Base-by-base conservation (phyloP, 352 stramenopile genomes). In the Globisporangium splendens region DNA sequence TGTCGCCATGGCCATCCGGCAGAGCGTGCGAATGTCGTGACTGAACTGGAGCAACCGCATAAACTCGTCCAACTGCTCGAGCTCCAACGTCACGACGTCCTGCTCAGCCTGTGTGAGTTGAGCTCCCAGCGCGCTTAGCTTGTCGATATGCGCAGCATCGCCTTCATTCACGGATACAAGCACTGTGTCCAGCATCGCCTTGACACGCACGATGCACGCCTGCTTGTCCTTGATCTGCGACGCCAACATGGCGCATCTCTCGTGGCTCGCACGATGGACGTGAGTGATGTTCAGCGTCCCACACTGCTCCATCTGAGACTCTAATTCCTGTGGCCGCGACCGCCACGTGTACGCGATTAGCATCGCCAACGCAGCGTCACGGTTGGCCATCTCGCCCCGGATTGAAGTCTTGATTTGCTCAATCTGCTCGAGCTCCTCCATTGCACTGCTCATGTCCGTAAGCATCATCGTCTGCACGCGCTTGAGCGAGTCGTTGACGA, bases 351-450 rank as follows among this genome's bases (percentile, higher is more conserved):
- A 72, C 21, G 63, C 69, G 7, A 70, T 73, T 2, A 86, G 52
- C 61, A 72, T 62, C 2, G 79, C 75, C 8, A 83, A 56, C 28
- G 67, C 70, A 18, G 70, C 65, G 59, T 86, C 70, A 7, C 71
- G 66, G 20, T 67, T 58, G 35, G 42, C 54, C 33, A 72, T 72
- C 33, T 83, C 68, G 4, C 50, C 33, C 47, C 89, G 50, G 35
- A 88, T 76, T 15, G 58, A 59, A 15, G 20, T 50, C 15, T 73
- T 60, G 13, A 86, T 49, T 38, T 78, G 72, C 38, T 73, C 53
- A 28, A 79, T 63, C 55, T 77, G 69, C 1, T 53, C 68, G 43
- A 72, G 75, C 46, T 77, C 70, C 20, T 72, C 56, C 8, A 61
- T 53, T 1, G 56, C 65, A 12, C 56, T 51, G 1, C 51, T 12